A percentile compares a stretch with the other conserved stretches of the same genome.
Evolutionary conservation across 768 basidiomycete species (phyloP).

Genomic region (Leccinum longicurvipes): DNA sequence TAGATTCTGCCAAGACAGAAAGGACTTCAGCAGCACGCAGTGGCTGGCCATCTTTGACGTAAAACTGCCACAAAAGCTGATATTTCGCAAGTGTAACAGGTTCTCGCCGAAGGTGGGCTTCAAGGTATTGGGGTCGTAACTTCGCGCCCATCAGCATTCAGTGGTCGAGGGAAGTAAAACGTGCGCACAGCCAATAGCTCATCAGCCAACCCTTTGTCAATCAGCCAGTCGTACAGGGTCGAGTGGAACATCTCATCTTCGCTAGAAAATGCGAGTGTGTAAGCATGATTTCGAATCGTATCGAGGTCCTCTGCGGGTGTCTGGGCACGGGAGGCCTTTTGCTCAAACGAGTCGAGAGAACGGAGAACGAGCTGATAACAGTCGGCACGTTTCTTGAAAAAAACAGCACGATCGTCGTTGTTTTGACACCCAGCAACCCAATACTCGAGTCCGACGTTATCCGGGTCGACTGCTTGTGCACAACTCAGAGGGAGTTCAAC

Average conservation of each 20-base stretch:
- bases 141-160: constrained; percentile 30
- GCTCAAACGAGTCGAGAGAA: constrained; percentile 77
- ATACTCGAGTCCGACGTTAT: constrained; percentile 70
- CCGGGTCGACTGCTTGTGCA: constrained; percentile 73
- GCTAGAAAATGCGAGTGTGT: constrained; percentile 78
- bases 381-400: constrained; percentile 58
- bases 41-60: constrained; percentile 87
- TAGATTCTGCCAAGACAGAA: constrained; percentile 76
- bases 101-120: constrained; percentile 80
- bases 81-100: constrained; percentile 77
- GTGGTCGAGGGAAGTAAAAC: neutral
- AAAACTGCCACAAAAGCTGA: constrained; percentile 95
- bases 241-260: constrained; percentile 94
- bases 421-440: constrained; percentile 63
- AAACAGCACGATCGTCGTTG: constrained; percentile 55
- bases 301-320: constrained; percentile 53
- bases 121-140: constrained; percentile 87
- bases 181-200: constrained; percentile 82
- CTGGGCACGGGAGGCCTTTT: constrained; percentile 42
- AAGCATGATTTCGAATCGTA: constrained; percentile 77
- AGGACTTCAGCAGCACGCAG: constrained; percentile 87
- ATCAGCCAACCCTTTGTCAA: constrained; percentile 74
- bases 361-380: constrained; percentile 87
- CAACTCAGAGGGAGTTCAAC: constrained; percentile 83
- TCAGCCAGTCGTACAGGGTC: constrained; percentile 92